These are phyloP conservation scores for Leccinellum albellum DNA, from an alignment of 768 basidiomycete species.

Conservation along the genomic window DNA sequence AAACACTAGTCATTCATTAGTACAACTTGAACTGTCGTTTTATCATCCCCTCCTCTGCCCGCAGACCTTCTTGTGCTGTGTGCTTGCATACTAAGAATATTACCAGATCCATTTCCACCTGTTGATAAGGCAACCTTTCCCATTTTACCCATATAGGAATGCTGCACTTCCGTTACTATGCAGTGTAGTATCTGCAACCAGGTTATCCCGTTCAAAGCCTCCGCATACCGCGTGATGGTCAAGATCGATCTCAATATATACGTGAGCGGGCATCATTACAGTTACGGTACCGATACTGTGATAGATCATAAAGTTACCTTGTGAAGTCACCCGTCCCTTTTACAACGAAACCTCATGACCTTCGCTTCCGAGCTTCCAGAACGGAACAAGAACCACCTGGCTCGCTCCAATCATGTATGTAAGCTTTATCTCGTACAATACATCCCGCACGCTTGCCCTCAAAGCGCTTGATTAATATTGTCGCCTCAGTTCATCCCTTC, in stretches of 20 bases:
- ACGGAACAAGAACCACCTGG: slow-evolving; percentile 20
- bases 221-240: slow-evolving; percentile 24
- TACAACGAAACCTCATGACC: slow-evolving; percentile 14
- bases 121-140: slow-evolving; percentile 4
- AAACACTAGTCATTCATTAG: not conserved
- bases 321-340: slow-evolving; percentile 14
- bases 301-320: slow-evolving; percentile 24
- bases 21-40: not conserved
- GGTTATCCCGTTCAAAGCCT: slow-evolving; percentile 10
- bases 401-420: slow-evolving; percentile 18
- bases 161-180: not conserved
- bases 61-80: not conserved
- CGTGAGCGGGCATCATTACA: slow-evolving; percentile 29
- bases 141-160: not conserved
- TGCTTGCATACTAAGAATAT: not conserved
- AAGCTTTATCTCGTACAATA: slow-evolving; percentile 6
- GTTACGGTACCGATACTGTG: slow-evolving; percentile 29
- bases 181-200: slow-evolving; percentile 2
- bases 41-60: not conserved
- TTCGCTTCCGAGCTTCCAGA: slow-evolving; percentile 25
- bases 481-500: slow-evolving; percentile 4
- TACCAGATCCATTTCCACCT: not conserved
- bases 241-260: slow-evolving; percentile 21
- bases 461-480: not conserved
- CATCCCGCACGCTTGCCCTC: not conserved